These are phyloP conservation scores for Dionaea muscipula DNA, from an alignment of 179 eudicot genomes.

Conservation along the genomic window DNA sequence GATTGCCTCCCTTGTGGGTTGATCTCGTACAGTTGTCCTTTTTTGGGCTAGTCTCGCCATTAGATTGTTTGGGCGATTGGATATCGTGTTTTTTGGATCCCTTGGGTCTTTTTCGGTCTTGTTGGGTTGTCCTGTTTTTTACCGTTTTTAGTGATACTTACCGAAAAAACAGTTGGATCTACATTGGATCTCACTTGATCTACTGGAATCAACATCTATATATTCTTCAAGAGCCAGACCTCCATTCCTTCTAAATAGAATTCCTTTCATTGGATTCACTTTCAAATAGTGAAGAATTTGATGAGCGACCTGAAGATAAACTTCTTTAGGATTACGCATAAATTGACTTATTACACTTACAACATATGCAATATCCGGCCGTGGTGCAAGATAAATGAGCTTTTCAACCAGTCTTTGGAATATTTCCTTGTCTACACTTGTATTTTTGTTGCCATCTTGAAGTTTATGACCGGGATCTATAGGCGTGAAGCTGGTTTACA, in stretches of 20 bases:
- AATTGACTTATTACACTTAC: too few species aligned
- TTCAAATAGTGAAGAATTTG: not conserved
- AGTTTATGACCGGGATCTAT: not conserved
- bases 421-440: not conserved
- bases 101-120: too few species aligned
- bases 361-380: too few species aligned
- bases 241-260: not conserved
- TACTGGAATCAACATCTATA: not conserved
- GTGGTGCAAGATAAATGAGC: not conserved
- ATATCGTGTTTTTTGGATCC: too few species aligned
- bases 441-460: not conserved
- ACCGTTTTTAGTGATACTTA: too few species aligned
- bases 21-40: too few species aligned
- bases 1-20: too few species aligned
- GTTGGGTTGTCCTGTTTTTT: too few species aligned
- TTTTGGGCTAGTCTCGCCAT: too few species aligned
- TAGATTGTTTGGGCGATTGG: too few species aligned
- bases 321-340: not conserved
- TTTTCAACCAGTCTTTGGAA: not conserved
- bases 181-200: too few species aligned
- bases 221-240: not conserved
- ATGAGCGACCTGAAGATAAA: not conserved
- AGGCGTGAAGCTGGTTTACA: not conserved
- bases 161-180: too few species aligned
- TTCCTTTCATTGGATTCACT: not conserved